A percentile compares a stretch with the other conserved stretches of the same genome.
These are phyloP conservation scores for Parasarocladium wereldwijsianum DNA, from an alignment of 2,329 filamentous ascomycete genomes.

Conservation along the genomic window DNA sequence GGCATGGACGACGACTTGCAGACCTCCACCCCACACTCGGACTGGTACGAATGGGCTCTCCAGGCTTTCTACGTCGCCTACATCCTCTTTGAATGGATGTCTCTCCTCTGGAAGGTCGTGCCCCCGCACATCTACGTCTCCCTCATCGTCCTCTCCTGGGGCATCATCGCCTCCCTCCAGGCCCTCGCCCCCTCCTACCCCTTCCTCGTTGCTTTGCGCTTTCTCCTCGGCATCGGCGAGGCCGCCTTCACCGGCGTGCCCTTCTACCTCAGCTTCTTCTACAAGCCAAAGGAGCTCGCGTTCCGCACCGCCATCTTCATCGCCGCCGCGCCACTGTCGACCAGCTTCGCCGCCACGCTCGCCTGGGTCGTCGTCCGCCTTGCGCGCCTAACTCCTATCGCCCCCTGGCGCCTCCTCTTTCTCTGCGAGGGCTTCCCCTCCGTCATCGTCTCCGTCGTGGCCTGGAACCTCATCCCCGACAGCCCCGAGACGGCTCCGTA, in stretches of 20 bases:
- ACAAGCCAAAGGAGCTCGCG: slow-evolving; percentile 57
- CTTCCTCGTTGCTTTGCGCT: slow-evolving; percentile 37
- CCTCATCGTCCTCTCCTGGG: slow-evolving; percentile 62
- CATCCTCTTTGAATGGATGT: slow-evolving; percentile 51
- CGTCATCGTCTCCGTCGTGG: slow-evolving; percentile 56
- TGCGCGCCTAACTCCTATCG: slow-evolving; percentile 50
- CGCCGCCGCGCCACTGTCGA: slow-evolving; percentile 61
- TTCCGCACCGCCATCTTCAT: slow-evolving; percentile 78
- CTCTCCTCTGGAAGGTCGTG: slow-evolving; percentile 42
- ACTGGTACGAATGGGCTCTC: slow-evolving; percentile 46
- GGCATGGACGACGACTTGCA: slow-evolving; percentile 49
- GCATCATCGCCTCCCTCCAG: slow-evolving; percentile 63
- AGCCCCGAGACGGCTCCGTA: slow-evolving; percentile 51
- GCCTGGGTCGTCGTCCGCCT: slow-evolving; percentile 66
- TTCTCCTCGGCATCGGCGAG: slow-evolving; percentile 46
- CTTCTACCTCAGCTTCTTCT: slow-evolving; percentile 51
- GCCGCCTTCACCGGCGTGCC: slow-evolving; percentile 51
- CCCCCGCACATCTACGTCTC: slow-evolving; percentile 46
- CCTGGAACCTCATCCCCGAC: slow-evolving; percentile 66
- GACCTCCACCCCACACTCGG: slow-evolving; percentile 25
- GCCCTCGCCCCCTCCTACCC: slow-evolving; percentile 48
- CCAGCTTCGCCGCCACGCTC: slow-evolving; percentile 61
- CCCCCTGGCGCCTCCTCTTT: slow-evolving; percentile 76
- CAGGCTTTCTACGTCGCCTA: slow-evolving; percentile 49
- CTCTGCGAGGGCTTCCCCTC: slow-evolving; percentile 76